phyloP scores from a whole-genome alignment of 495 filamentous ascomycete genomes.

The Penicillium salamii region DNA sequence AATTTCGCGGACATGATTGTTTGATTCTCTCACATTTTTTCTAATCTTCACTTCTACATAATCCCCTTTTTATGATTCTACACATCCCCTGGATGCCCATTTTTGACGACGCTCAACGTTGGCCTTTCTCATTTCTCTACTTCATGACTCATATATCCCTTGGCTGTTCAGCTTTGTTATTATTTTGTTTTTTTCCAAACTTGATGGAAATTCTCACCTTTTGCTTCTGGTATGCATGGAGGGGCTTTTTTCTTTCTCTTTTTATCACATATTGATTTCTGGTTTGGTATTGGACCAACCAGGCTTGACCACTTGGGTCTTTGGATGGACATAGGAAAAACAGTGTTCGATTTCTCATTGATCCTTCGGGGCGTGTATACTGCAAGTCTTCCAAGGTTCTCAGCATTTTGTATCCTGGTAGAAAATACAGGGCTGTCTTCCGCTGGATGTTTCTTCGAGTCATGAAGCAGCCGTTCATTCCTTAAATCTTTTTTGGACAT shows the following conservation, averaged over 20 bases:
- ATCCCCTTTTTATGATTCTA: slow-evolving; percentile 15
- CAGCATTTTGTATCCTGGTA: background rate
- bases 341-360: slow-evolving; percentile 5
- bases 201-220: slow-evolving; percentile 26
- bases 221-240: slow-evolving; percentile 20
- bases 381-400: background rate
- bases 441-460: background rate
- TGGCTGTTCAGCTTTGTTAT: slow-evolving; percentile 20
- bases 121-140: slow-evolving; percentile 14
- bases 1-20: slow-evolving; percentile 10
- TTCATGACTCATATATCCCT: slow-evolving; percentile 26
- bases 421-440: background rate
- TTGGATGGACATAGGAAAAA: slow-evolving; percentile 18
- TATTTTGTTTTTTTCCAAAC: slow-evolving; percentile 11
- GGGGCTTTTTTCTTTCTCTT: too few species aligned
- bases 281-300: slow-evolving; percentile 8
- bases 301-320: slow-evolving; percentile 7
- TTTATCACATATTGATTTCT: slow-evolving; percentile 16
- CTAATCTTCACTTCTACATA: slow-evolving; percentile 19
- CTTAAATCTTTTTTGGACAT: background rate
- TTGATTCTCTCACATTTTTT: slow-evolving; percentile 13
- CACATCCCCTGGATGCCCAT: slow-evolving; percentile 9
- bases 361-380: background rate
- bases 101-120: slow-evolving; percentile 27
- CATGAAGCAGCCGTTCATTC: background rate